These are phyloP conservation scores for Clonostachys chloroleuca DNA, from an alignment of 2,329 filamentous ascomycete genomes.

Conservation along the genomic window DNA sequence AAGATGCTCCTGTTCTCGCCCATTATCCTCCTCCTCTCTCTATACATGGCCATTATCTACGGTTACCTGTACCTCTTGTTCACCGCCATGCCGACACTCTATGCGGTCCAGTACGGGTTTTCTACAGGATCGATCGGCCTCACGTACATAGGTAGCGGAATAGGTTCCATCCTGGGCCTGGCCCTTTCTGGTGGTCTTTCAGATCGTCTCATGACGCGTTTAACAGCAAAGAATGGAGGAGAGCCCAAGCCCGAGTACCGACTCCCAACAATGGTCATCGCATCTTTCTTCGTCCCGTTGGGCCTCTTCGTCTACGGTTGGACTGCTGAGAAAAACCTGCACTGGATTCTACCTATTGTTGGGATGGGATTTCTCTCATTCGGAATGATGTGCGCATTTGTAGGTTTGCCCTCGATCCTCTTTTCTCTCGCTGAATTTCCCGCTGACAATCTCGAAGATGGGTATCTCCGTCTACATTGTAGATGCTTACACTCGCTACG, in stretches of 20 bases:
- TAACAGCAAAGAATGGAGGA: conserved; percentile 16
- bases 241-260: conserved; percentile 25
- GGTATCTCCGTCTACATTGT: conserved; percentile 50
- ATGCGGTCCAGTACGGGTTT: conserved; percentile 46
- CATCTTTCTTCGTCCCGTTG: not conserved
- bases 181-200: conserved; percentile 23
- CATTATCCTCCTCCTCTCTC: not conserved
- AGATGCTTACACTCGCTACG: conserved; percentile 38
- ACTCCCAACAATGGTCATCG: conserved; percentile 24
- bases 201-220: conserved; percentile 13
- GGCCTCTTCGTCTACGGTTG: conserved; percentile 1
- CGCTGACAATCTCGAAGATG: conserved; percentile 22
- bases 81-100: conserved; percentile 49
- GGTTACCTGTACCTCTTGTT: conserved; percentile 44
- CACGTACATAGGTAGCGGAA: conserved; percentile 53
- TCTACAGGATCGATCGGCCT: conserved; percentile 44
- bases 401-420: not conserved
- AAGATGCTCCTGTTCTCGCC: not conserved
- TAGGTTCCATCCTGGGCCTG: conserved; percentile 52
- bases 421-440: not conserved
- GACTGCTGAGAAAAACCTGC: not conserved
- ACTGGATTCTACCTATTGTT: conserved; percentile 39
- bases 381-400: conserved; percentile 22
- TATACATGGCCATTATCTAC: conserved; percentile 50
- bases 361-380: conserved; percentile 35